Percentiles rank a stretch among this genome's conserved stretches.
Evolutionary conservation across 140 eudicot genomes (phyloP).

Genomic region (Artemisia princeps): DNA sequence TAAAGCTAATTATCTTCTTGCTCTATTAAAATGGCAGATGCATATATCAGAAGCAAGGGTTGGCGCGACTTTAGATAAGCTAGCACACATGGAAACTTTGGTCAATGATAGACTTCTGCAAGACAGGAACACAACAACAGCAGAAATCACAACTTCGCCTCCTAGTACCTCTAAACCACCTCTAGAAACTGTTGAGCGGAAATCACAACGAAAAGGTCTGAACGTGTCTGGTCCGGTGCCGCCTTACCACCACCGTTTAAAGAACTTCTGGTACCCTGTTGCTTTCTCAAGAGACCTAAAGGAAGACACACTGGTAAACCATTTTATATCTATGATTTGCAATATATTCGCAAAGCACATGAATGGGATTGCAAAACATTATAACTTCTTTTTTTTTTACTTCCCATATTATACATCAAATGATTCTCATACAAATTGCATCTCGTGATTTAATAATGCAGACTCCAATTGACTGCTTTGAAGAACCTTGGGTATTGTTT

Average conservation of each 20-base stretch:
- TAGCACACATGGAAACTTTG: conserved; percentile 88
- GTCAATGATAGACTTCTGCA: conserved; percentile 85
- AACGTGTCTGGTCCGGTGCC: conserved; percentile 87
- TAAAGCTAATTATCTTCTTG: neutral
- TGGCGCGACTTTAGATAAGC: conserved; percentile 77
- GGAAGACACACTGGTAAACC: conserved; percentile 81
- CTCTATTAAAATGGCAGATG: conserved; percentile 47
- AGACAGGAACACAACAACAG: conserved; percentile 48
- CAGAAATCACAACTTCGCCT: conserved; percentile 37
- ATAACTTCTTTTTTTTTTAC: neutral
- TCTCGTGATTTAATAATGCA: conserved; percentile 24
- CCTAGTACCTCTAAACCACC: conserved; percentile 54
- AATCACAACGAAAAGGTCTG: conserved; percentile 45
- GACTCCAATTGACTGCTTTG: conserved; percentile 92
- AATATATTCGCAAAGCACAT: neutral
- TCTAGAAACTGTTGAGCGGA: conserved; percentile 38
- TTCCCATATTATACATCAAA: neutral
- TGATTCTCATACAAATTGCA: neutral
- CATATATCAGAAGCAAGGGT: conserved; percentile 96
- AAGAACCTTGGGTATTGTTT: conserved; percentile 93
- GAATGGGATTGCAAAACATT: neutral
- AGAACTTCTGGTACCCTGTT: conserved; percentile 94
- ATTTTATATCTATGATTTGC: neutral
- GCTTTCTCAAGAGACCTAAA: conserved; percentile 82
- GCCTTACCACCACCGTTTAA: conserved; percentile 57